Evolutionary conservation across 2,329 filamentous ascomycete species (phyloP), one percentile per base, ranked within the genome.

Genomic region (Aureobasidium melanogenum): DNA sequence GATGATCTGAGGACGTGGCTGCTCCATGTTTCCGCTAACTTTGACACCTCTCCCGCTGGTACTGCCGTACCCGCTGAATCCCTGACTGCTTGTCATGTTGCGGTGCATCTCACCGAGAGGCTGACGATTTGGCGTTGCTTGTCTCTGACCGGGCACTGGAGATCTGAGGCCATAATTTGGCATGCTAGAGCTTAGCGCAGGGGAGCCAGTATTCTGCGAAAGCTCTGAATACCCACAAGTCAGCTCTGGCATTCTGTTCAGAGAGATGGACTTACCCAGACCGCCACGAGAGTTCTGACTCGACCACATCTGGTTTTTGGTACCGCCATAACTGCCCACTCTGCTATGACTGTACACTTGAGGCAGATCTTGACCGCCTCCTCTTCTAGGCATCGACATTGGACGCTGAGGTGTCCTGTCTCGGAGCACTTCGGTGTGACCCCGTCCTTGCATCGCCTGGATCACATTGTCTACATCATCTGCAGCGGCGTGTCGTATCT

Each of bases 401-500:
- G 57, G 36, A 22, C 47, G 39, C 24, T 60, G 50, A 22, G 46
- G 32, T 34, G 60, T 34, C 19, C 46, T 26, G 26, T 59, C 56
- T 39, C 34, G 56, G n/a, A 32, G 22, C 14, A 39, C 46, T 17
- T 61, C 41, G 32, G 32, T 48, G 36, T 36, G 54, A 32, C 26
- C 43, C 1, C 46, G 34, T 6, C 19, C 47, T 19, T 58, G 47
- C 17, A 62, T 57, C 5, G 52, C 38, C 28, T 77, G 73, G 17
- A 83, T 65, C 1, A 77, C 73, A 34, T 80, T 72, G 3, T 79
- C 76, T 2, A 78, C 79, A 12, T 79, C 75, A 54, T 84, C 77
- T 2, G 80, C 80, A 22, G 82, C 82, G 7, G 82, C 82, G 19
- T 74, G 74, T 60, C 82, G 79, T 62, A 84, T 61, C 67, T 71